These are phyloP conservation scores for Tuber magnatum DNA, from an alignment of 495 filamentous ascomycete species.

Conservation along the genomic window DNA sequence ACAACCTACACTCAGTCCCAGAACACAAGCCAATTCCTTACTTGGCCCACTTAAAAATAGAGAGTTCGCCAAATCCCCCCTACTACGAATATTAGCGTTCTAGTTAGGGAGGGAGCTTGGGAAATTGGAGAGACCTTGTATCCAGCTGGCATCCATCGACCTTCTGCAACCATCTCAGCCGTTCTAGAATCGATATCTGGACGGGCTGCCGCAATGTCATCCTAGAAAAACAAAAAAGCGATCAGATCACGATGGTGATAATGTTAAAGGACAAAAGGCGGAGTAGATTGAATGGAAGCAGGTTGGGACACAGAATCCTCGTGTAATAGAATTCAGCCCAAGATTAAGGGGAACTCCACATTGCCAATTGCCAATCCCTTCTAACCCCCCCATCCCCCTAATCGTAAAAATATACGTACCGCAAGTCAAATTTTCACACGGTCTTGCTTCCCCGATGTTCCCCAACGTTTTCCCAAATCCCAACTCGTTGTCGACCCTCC, in stretches of 20 bases:
- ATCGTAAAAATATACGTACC: conserved; percentile 54
- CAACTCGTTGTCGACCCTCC: conserved; percentile 85
- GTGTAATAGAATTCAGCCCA: background rate
- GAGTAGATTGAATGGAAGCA: background rate
- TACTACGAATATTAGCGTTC: conserved; percentile 43
- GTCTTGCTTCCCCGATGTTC: conserved; percentile 93
- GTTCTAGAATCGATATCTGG: conserved; percentile 96
- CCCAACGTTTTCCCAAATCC: conserved; percentile 82
- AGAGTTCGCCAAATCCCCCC: conserved; percentile 98
- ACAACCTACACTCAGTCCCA: background rate
- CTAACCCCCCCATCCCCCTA: background rate
- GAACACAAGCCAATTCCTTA: background rate
- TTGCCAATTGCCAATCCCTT: background rate
- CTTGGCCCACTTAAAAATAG: conserved; percentile 54
- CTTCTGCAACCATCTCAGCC: conserved; percentile 82
- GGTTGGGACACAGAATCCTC: background rate
- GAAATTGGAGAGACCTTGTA: conserved; percentile 65
- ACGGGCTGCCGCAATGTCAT: conserved; percentile 85
- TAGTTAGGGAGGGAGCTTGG: background rate
- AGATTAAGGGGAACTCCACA: background rate
- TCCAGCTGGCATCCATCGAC: conserved; percentile 92
- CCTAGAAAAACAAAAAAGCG: conserved; percentile 49
- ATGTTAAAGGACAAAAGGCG: background rate
- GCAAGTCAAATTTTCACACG: conserved; percentile 95
- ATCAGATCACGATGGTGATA: conserved; percentile 7